A percentile compares a stretch with the other conserved stretches of the same genome.
phyloP scores from a whole-genome alignment of 2,329 filamentous ascomycete species.

The Arthrobotrys musiformis region DNA sequence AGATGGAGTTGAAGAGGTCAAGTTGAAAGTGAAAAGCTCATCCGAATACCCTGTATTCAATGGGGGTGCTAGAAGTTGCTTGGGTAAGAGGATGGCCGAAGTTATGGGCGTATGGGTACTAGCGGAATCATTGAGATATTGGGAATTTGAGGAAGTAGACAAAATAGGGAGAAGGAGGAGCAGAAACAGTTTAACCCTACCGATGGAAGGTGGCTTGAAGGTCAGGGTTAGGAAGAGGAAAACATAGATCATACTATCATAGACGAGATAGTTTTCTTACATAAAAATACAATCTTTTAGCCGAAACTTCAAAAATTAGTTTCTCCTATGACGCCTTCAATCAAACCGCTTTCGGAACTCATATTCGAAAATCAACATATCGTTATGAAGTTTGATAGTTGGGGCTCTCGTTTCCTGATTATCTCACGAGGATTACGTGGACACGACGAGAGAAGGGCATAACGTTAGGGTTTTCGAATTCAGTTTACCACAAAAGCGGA shows the following conservation, averaged over 20 bases:
- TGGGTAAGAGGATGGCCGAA: slow-evolving; percentile 52
- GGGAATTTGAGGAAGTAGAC: slow-evolving; percentile 49
- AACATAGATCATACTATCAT: background rate
- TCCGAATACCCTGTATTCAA: slow-evolving; percentile 52
- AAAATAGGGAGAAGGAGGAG: slow-evolving; percentile 50
- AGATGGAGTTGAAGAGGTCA: slow-evolving; percentile 4
- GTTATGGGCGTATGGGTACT: slow-evolving; percentile 53
- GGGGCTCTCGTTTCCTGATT: background rate
- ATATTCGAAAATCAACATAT: background rate
- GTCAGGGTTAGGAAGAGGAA: slow-evolving; percentile 35
- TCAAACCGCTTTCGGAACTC: background rate
- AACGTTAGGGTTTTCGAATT: slow-evolving; percentile 1
- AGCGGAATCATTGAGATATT: slow-evolving; percentile 41
- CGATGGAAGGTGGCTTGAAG: slow-evolving; percentile 51
- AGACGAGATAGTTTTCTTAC: background rate
- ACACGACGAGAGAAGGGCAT: background rate
- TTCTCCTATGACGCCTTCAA: background rate
- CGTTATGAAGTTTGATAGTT: background rate
- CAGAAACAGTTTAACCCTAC: slow-evolving; percentile 49
- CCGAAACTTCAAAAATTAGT: background rate
- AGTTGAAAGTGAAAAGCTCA: slow-evolving; percentile 31
- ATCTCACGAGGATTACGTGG: slow-evolving; percentile 37
- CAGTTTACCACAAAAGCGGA: background rate
- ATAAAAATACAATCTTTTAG: background rate
- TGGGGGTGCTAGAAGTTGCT: slow-evolving; percentile 50